phyloP scores from a whole-genome alignment of 768 basidiomycete species.

The Tulasnella sp. region DNA sequence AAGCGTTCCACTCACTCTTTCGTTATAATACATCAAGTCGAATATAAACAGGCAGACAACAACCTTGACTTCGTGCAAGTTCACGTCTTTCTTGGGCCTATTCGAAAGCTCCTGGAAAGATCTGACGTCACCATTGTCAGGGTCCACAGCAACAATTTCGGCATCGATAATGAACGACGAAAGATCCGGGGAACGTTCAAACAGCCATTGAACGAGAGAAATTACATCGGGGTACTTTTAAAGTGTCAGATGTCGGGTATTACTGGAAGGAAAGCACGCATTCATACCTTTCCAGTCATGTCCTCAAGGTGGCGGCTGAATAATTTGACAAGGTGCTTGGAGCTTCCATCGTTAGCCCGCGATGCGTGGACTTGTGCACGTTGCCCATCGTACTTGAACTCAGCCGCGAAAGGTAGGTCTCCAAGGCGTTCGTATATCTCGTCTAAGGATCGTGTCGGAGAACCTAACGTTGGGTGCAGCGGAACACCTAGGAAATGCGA shows the following conservation, averaged over 20 bases:
- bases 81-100: slow-evolving; percentile 72
- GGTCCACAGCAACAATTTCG: slow-evolving; percentile 79
- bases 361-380: slow-evolving; percentile 66
- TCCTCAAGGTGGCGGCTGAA: slow-evolving; percentile 87
- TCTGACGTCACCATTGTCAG: slow-evolving; percentile 44
- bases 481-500: slow-evolving; percentile 48
- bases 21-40: slow-evolving; percentile 79
- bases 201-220: slow-evolving; percentile 40
- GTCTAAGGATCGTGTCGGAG: slow-evolving; percentile 68
- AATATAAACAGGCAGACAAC: slow-evolving; percentile 77
- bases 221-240: slow-evolving; percentile 72
- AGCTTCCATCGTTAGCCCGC: slow-evolving; percentile 25
- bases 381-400: slow-evolving; percentile 88
- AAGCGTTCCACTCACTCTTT: slow-evolving; percentile 40
- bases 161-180: slow-evolving; percentile 67
- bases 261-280: slow-evolving; percentile 7
- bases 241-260: neutral
- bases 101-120: slow-evolving; percentile 83
- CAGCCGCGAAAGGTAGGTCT: slow-evolving; percentile 59
- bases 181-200: slow-evolving; percentile 33
- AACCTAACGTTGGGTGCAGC: slow-evolving; percentile 74
- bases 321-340: slow-evolving; percentile 38
- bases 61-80: slow-evolving; percentile 59
- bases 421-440: slow-evolving; percentile 68
- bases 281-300: slow-evolving; percentile 71